These are phyloP conservation scores for Chlorella vulgaris DNA, from an alignment of 139 green algal genomes.

Conservation along the genomic window DNA sequence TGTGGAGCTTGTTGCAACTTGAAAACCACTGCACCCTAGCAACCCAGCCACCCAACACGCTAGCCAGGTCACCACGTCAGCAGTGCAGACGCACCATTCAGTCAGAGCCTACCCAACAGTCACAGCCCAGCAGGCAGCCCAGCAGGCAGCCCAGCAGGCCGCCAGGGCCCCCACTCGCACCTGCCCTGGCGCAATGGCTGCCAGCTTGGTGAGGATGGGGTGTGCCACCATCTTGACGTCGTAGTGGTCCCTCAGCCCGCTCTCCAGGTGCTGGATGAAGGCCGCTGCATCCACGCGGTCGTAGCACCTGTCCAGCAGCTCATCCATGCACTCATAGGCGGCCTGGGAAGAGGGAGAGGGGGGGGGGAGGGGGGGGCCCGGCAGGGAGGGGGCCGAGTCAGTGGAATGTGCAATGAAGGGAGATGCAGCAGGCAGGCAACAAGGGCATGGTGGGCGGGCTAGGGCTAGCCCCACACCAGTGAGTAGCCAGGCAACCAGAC, in stretches of 20 bases:
- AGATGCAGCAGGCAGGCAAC: no score
- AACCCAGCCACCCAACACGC: no score
- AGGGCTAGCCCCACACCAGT: no score
- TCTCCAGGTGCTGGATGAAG: constrained; percentile 63
- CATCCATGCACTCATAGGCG: constrained; percentile 86
- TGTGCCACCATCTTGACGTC: constrained; percentile 91
- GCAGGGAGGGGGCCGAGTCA: no score
- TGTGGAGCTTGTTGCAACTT: no score
- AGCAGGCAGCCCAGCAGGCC: not conserved
- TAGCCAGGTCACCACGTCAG: no score
- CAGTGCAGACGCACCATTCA: no score
- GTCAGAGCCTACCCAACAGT: not conserved
- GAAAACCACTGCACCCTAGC: no score
- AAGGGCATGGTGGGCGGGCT: no score
- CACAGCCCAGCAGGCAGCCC: not conserved
- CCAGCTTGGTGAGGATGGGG: constrained; percentile 81
- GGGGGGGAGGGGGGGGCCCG: not conserved
- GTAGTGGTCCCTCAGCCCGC: constrained; percentile 77
- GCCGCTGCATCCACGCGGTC: constrained; percentile 45
- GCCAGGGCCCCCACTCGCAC: constrained; percentile 1
- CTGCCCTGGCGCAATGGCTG: constrained; percentile 53
- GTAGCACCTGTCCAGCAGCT: constrained; percentile 74
- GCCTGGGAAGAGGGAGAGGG: not conserved
- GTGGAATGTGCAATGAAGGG: no score
- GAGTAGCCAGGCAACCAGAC: no score